Conservation (phyloP, 192 early-diverging fungal species). For the Bifiguratus adelaidae region DNA sequence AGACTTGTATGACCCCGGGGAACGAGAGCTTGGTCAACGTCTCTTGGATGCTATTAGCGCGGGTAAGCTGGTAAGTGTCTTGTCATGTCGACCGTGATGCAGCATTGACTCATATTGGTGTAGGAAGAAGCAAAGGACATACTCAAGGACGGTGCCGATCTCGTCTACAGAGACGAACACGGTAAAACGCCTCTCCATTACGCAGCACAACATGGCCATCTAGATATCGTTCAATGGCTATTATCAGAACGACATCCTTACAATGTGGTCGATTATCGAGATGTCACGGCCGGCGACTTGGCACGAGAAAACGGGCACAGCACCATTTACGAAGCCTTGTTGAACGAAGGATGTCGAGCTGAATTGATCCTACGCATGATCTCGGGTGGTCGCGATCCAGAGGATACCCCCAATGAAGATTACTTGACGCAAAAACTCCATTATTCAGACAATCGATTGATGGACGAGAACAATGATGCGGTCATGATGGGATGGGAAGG, state of each 20-base stretch:
- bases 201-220: constrained; percentile 55
- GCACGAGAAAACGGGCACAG: constrained; percentile 58
- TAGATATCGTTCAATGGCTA: constrained; percentile 46
- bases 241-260: constrained; percentile 66
- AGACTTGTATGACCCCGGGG: too few species aligned
- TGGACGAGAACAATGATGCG: constrained; percentile 82
- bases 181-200: constrained; percentile 58
- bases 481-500: constrained; percentile 99
- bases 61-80: too few species aligned
- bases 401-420: constrained; percentile 53
- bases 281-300: constrained; percentile 76
- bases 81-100: too few species aligned
- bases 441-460: constrained; percentile 68
- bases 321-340: constrained; percentile 65
- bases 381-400: constrained; percentile 19
- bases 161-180: constrained; percentile 37
- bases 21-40: too few species aligned
- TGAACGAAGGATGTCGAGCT: constrained; percentile 73
- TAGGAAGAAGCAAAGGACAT: constrained; percentile 31
- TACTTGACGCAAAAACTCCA: constrained; percentile 70
- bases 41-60: too few species aligned
- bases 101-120: background rate
- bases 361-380: constrained; percentile 66
- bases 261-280: constrained; percentile 68
- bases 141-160: constrained; percentile 36